Conservation (phyloP, 2,329 filamentous ascomycete species). For the Penicillium sp. region DNA sequence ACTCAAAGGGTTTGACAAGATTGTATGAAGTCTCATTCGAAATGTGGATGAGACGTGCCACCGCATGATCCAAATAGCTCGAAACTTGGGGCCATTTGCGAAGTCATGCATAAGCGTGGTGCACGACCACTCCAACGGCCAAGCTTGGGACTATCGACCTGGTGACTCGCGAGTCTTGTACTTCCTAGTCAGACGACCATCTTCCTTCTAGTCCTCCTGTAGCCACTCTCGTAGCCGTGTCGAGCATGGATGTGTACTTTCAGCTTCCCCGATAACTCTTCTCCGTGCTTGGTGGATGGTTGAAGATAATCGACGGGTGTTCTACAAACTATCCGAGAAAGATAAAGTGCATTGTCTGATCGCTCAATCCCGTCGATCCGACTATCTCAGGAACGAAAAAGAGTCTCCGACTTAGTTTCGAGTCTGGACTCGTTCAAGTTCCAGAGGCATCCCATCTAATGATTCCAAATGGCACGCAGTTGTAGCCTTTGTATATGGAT, state of each 20-base stretch:
- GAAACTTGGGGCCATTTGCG: neutral
- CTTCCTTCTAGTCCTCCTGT: too few relatives aligned
- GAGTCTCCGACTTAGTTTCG: neutral
- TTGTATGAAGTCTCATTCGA: neutral
- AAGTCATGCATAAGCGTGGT: conserved; percentile 1
- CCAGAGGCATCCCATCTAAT: neutral
- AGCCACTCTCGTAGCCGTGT: too few relatives aligned
- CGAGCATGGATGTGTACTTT: too few relatives aligned
- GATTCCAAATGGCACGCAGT: neutral
- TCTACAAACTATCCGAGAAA: too few relatives aligned
- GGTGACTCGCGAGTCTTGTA: too few relatives aligned
- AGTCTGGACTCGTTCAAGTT: neutral
- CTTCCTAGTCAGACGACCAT: too few relatives aligned
- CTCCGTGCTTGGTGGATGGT: too few relatives aligned
- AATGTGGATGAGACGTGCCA: neutral
- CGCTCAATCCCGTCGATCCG: too few relatives aligned
- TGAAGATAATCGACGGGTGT: too few relatives aligned
- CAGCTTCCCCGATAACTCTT: too few relatives aligned
- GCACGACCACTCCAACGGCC: conserved; percentile 4
- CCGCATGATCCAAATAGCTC: neutral
- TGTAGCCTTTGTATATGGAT: neutral
- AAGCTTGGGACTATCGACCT: too few relatives aligned
- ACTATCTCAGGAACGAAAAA: neutral
- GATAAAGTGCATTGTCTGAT: too few relatives aligned
- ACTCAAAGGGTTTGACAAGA: neutral